Base-by-base conservation (phyloP, 1,284 basidiomycete species). In the Omphalotus olearius region DNA sequence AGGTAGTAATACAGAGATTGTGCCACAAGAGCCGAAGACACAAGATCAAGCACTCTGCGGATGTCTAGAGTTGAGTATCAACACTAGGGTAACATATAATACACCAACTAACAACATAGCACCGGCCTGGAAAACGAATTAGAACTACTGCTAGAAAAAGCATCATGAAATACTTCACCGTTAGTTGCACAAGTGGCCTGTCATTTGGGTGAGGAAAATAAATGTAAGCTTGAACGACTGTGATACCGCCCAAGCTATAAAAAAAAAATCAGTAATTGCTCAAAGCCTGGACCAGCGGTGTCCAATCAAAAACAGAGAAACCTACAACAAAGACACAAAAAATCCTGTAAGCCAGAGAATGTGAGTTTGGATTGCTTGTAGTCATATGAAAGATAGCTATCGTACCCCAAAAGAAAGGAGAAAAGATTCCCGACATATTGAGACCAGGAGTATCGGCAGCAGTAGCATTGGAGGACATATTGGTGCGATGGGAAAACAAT, bases 361-460 rank as follows among this genome's bases (percentile, higher is more conserved):
- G 35, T 14, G 26, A 33, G 9, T 28, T 33, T 18, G 10, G 25
- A 14, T 44, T 2, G 3, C 38, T 13, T 4, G 13, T 16, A 4
- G 38, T 23, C 7, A 16, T 40, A 7, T 18, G 30, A 30, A 20
- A 18, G 17, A 11, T 11, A 16, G 14, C 26, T 10, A 9, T 2
- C 57, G 30, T 48, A 65, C 64, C 63, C 64, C 64, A 65, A 43
- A 62, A 65, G 35, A 65, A 56, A 10, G 63, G 61, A 14, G 60
- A 58, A 54, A 65, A 65, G 10, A 52, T 52, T 14, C 47, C 47
- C 5, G 63, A 62, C 53, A 64, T 54, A 37, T 65, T 53, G 11
- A 60, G 60, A 16, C 56, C 59, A 39, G 44, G 35, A 25, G 33
- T 35, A 17, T 40, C 43, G 17, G 40, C 30, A 33, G 9, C 13